phyloP scores from a whole-genome alignment of 2,329 filamentous ascomycete species.

The Colletotrichum trifolii region DNA sequence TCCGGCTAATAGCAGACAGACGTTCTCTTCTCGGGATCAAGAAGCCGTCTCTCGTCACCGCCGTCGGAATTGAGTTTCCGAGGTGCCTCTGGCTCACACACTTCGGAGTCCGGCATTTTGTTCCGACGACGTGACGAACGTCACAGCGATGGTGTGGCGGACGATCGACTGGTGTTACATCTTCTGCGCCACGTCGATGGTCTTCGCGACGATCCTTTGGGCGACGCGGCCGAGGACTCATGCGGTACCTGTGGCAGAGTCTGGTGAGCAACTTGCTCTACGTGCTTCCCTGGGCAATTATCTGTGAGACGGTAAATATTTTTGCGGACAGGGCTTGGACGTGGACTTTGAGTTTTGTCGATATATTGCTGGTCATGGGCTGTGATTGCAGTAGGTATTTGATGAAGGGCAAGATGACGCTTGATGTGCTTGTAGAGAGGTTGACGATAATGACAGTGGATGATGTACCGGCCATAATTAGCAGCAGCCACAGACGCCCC shows the following conservation, averaged over 20 bases:
- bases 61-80: conserved; percentile 68
- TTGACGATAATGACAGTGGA: conserved; percentile 12
- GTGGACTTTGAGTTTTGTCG: conserved; percentile 71
- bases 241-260: conserved; percentile 76
- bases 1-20: conserved; percentile 36
- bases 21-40: conserved; percentile 50
- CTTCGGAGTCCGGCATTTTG: conserved; percentile 69
- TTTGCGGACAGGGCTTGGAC: conserved; percentile 70
- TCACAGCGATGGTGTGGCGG: conserved; percentile 74
- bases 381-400: conserved; percentile 66
- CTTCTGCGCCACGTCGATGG: conserved; percentile 73
- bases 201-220: conserved; percentile 72
- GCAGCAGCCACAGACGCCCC: too few relatives aligned
- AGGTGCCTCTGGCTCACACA: conserved; percentile 71
- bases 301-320: conserved; percentile 61
- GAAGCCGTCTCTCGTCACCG: conserved; percentile 64
- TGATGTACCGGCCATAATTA: too few relatives aligned
- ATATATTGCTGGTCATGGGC: conserved; percentile 59
- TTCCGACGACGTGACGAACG: conserved; percentile 68
- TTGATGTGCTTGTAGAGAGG: conserved; percentile 49
- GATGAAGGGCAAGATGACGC: conserved; percentile 53
- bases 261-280: conserved; percentile 74
- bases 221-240: conserved; percentile 64
- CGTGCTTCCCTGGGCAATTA: conserved; percentile 78
- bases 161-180: conserved; percentile 76